Percentiles rank a stretch among this genome's conserved stretches.
phyloP scores from a whole-genome alignment of 495 filamentous ascomycete genomes.

The Melanomma pulvis-pyrius region DNA sequence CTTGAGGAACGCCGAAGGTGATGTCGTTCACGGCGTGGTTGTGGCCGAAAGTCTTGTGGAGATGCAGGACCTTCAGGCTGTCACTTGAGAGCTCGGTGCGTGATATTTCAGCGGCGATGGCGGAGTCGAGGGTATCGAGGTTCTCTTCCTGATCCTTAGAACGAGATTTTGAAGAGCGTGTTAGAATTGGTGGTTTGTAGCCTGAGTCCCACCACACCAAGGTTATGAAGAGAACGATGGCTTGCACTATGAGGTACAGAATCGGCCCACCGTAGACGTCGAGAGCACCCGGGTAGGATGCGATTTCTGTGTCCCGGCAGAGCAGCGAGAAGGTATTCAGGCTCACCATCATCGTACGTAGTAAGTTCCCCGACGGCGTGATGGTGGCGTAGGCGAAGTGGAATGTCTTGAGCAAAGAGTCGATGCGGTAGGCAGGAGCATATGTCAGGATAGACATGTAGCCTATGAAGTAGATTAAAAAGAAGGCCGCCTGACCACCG shows the following conservation, averaged over 20 bases:
- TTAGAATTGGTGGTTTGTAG: conserved; percentile 55
- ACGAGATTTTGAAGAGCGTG: conserved; percentile 30
- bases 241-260: conserved; percentile 74
- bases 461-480: conserved; percentile 34
- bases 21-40: conserved; percentile 78
- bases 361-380: conserved; percentile 69
- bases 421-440: conserved; percentile 61
- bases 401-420: conserved; percentile 60
- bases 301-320: conserved; percentile 61
- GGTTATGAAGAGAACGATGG: conserved; percentile 63
- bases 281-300: conserved; percentile 70
- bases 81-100: conserved; percentile 56
- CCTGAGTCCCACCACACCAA: conserved; percentile 77
- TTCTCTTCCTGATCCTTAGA: conserved; percentile 49
- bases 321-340: conserved; percentile 78
- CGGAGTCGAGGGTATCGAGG: conserved; percentile 49
- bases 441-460: conserved; percentile 75
- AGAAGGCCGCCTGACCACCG: conserved; percentile 59
- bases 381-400: conserved; percentile 71
- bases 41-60: conserved; percentile 63
- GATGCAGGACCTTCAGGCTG: conserved; percentile 72
- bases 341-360: conserved; percentile 69
- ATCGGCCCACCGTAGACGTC: conserved; percentile 79
- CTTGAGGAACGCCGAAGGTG: conserved; percentile 74
- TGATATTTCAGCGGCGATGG: conserved; percentile 52